phyloP scores from a whole-genome alignment of 2,329 filamentous ascomycete species.

The Colletotrichum simmondsii region DNA sequence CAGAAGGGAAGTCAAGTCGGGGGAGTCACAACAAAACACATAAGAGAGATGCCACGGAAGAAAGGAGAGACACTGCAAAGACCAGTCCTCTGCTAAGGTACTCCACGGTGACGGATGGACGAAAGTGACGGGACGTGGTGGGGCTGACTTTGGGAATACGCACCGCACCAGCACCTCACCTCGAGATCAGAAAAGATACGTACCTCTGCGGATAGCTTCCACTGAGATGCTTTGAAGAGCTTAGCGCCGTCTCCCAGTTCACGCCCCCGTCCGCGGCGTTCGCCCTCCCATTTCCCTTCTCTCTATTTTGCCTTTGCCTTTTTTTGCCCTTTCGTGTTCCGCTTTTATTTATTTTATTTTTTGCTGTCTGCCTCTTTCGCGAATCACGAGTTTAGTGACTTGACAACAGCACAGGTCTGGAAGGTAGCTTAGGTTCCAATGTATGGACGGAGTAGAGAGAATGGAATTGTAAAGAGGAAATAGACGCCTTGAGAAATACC shows the following conservation, averaged over 20 bases:
- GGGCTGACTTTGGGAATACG: neutral
- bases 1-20: neutral
- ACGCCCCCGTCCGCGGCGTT: neutral
- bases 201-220: neutral
- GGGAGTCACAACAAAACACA: neutral
- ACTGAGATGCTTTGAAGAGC: neutral
- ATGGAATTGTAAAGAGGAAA: neutral
- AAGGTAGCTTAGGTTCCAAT: no score
- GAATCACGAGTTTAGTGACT: neutral
- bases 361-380: neutral
- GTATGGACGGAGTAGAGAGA: no score
- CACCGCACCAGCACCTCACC: neutral
- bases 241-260: slow-evolving; percentile 11
- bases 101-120: neutral
- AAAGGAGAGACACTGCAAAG: neutral
- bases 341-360: slow-evolving; percentile 1
- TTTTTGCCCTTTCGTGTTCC: slow-evolving; percentile 1
- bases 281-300: slow-evolving; percentile 21
- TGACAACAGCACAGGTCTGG: neutral
- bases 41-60: neutral
- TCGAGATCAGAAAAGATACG: neutral
- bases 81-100: neutral
- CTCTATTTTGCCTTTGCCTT: slow-evolving; percentile 15
- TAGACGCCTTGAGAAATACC: neutral
- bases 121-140: slow-evolving; percentile 8